phyloP scores from a whole-genome alignment of 2,329 filamentous ascomycete species.

The Esteya vermicola region DNA sequence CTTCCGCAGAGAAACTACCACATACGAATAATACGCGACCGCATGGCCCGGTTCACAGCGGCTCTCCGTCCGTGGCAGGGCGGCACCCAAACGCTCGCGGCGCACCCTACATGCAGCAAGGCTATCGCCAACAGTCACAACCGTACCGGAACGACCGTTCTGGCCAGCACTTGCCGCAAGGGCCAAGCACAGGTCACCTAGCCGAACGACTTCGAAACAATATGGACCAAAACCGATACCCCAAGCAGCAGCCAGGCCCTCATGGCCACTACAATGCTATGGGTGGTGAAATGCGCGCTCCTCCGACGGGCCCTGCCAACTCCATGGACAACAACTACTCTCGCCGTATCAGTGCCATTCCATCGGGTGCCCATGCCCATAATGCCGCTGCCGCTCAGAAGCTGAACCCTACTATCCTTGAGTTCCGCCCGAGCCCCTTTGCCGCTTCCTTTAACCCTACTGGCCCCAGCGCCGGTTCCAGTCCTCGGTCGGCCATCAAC shows the following conservation, averaged over 20 bases:
- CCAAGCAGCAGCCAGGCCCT: conserved; percentile 18
- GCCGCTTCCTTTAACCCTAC: conserved; percentile 70
- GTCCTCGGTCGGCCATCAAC: conserved; percentile 50
- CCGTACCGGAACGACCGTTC: conserved; percentile 33
- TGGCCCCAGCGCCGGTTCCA: conserved; percentile 53
- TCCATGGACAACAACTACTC: conserved; percentile 35
- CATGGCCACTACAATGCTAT: conserved; percentile 26
- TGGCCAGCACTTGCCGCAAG: conserved; percentile 25
- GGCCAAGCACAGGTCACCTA: conserved; percentile 29
- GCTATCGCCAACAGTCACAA: conserved; percentile 31
- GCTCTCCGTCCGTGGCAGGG: conserved; percentile 17
- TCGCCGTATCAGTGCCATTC: conserved; percentile 36
- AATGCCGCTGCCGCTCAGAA: conserved; percentile 41
- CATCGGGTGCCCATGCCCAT: conserved; percentile 27
- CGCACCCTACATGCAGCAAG: conserved; percentile 31
- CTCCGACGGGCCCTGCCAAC: conserved; percentile 60
- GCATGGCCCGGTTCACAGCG: conserved; percentile 3
- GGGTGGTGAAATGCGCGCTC: conserved; percentile 54
- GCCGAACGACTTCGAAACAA: conserved; percentile 35
- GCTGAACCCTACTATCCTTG: conserved; percentile 52
- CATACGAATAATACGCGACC: conserved; percentile 2
- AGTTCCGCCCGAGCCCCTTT: conserved; percentile 76
- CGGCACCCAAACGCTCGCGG: conserved; percentile 35
- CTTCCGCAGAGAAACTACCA: background rate
- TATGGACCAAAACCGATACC: conserved; percentile 23